Percentiles rank a stretch among this genome's conserved stretches.
These are phyloP conservation scores for Dryas alaskensis DNA, from an alignment of 306 rosid genomes.

Conservation along the genomic window DNA sequence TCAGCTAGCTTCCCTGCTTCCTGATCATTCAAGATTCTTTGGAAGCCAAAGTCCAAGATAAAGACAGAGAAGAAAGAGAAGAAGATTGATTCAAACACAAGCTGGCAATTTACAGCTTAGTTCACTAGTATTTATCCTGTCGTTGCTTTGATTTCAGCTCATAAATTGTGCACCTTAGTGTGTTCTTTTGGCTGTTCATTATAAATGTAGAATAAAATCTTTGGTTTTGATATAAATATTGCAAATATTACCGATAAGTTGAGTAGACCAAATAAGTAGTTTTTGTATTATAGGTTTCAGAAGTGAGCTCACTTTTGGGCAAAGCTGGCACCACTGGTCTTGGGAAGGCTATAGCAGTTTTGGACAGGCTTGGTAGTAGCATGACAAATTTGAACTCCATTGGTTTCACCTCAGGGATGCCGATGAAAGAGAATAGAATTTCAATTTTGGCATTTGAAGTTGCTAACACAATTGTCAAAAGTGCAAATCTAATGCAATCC, in stretches of 20 bases:
- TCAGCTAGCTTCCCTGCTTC: no score
- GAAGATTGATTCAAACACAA: no score
- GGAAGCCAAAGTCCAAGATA: no score
- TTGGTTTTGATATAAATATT: neutral
- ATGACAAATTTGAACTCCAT: constrained; percentile 81
- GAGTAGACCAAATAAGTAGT: neutral
- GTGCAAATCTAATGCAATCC: constrained; percentile 93
- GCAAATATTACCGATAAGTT: constrained; percentile 64
- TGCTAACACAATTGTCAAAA: constrained; percentile 95
- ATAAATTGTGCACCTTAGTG: neutral
- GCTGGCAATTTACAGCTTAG: no score
- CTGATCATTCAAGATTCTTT: no score
- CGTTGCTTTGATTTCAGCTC: neutral
- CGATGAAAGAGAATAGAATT: constrained; percentile 86
- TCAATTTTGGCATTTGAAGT: constrained; percentile 96
- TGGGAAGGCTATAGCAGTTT: constrained; percentile 97
- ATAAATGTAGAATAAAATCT: constrained; percentile 29
- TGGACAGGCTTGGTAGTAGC: constrained; percentile 98
- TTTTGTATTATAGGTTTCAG: constrained; percentile 65
- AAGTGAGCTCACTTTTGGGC: constrained; percentile 88
- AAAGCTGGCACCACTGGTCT: constrained; percentile 96
- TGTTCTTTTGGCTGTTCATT: constrained; percentile 38
- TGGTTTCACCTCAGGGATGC: constrained; percentile 82
- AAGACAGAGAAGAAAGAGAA: no score
- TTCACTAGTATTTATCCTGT: no score